Evolutionary conservation across 139 green algal species (phyloP).

Genomic region (Chlamydomonas incerta): DNA sequence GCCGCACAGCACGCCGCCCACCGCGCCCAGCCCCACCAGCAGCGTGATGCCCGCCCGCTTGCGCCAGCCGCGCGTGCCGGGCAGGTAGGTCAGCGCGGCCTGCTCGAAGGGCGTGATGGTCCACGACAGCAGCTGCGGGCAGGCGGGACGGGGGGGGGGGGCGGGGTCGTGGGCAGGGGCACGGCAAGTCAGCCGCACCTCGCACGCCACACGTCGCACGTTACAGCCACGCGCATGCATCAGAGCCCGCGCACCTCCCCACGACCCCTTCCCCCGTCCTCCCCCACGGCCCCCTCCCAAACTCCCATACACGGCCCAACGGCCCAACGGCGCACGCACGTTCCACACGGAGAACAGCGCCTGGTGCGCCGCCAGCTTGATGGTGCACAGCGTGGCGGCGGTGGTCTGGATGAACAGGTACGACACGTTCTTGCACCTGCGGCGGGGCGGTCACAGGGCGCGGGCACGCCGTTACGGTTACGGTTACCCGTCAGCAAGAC

Average conservation of each 20-base stretch:
- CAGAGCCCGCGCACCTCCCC: no score
- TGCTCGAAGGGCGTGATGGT: constrained; percentile 73
- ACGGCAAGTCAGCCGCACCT: no score
- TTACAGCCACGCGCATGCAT: no score
- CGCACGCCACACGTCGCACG: no score
- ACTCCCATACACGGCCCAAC: neutral
- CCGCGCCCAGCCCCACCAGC: constrained; percentile 50
- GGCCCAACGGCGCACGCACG: neutral
- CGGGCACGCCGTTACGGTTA: no score
- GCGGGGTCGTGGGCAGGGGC: no score
- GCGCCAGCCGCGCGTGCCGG: constrained; percentile 19
- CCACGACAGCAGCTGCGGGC: constrained; percentile 66
- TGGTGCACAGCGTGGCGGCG: constrained; percentile 61
- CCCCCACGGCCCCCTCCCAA: no score
- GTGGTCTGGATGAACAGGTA: constrained; percentile 75
- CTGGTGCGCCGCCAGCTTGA: constrained; percentile 81
- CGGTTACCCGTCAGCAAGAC: no score
- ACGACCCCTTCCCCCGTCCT: no score
- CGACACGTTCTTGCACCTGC: constrained; percentile 67
- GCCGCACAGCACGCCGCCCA: constrained; percentile 48
- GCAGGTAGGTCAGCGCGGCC: constrained; percentile 33
- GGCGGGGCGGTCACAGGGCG: no score
- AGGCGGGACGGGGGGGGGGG: no score
- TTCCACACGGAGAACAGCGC: constrained; percentile 51
- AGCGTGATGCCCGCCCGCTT: constrained; percentile 35